A percentile compares a stretch with the other conserved stretches of the same genome.
Conservation (phyloP, 116 monocot genomes). For the Papilionanthe hybrid region DNA sequence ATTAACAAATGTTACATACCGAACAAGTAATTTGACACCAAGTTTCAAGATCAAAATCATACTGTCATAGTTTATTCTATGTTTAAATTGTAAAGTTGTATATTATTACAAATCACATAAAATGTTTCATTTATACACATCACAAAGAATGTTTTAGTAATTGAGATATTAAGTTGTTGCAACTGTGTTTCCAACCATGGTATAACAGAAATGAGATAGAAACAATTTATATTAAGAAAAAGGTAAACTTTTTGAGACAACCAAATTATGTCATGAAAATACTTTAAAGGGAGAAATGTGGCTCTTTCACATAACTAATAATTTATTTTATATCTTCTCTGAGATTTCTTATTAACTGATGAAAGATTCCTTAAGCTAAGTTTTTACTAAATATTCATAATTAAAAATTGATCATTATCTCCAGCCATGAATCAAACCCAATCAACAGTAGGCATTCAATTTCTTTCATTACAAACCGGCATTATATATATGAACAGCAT, state of each 20-base stretch:
- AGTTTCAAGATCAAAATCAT: neutral
- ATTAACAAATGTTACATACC: no score
- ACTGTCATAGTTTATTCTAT: neutral
- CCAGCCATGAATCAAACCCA: neutral
- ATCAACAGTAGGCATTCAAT: neutral
- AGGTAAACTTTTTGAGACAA: neutral
- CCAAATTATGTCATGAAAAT: neutral
- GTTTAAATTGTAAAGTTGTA: neutral
- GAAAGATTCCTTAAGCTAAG: neutral
- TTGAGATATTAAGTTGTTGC: neutral
- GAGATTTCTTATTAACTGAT: neutral
- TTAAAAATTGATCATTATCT: neutral
- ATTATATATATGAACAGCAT: neutral
- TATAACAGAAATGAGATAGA: neutral
- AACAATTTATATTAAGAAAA: neutral
- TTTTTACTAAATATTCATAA: neutral
- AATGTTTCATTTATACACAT: neutral
- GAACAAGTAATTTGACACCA: no score
- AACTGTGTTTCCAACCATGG: neutral
- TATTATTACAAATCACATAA: neutral
- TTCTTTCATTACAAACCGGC: neutral
- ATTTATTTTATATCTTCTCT: neutral
- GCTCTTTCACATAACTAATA: neutral
- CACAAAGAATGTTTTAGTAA: neutral
- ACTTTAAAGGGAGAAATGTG: neutral